Percentiles rank a stretch among this genome's conserved stretches.
Conservation (phyloP, 228 moss, liverwort and hornwort genomes). For the Sphagnum magellanicum region DNA sequence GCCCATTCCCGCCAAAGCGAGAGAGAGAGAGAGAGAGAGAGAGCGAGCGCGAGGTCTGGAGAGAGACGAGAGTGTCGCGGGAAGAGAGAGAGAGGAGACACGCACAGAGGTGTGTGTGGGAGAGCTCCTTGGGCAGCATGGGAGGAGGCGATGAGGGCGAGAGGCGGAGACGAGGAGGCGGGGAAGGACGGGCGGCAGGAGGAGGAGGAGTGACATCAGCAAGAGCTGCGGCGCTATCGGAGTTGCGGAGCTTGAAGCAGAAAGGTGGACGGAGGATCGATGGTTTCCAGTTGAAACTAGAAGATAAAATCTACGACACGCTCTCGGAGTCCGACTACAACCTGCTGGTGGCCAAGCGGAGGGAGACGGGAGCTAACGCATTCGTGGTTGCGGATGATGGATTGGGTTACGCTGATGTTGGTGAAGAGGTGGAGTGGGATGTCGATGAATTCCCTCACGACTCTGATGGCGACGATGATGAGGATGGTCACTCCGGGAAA, state of each 20-base stretch:
- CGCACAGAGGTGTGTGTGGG: no score
- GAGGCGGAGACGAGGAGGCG: no score
- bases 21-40: no score
- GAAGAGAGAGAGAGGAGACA: no score
- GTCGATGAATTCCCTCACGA: constrained; percentile 40
- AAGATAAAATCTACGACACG: constrained; percentile 79
- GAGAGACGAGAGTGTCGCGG: no score
- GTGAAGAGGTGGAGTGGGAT: constrained; percentile 89
- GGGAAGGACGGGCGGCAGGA: constrained; percentile 30
- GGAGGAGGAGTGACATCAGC: constrained; percentile 36
- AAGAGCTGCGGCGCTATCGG: constrained; percentile 71
- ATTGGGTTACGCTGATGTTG: constrained; percentile 76
- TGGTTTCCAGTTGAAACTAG: constrained; percentile 71
- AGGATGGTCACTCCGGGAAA: constrained; percentile 30
- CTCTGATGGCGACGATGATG: constrained; percentile 62
- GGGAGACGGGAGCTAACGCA: constrained; percentile 64
- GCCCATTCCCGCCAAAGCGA: no score
- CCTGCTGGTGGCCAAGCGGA: constrained; percentile 66
- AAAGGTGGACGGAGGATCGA: constrained; percentile 79
- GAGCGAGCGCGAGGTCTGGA: no score
- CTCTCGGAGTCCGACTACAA: constrained; percentile 89
- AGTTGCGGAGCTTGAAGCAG: constrained; percentile 66
- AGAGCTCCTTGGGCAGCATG: no score
- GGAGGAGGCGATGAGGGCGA: no score
- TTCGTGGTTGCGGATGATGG: constrained; percentile 97